Evolutionary conservation across 352 stramenopile genomes (phyloP), one percentile per base, ranked within the genome.

Genomic region (Globisporangium viniferum): DNA sequence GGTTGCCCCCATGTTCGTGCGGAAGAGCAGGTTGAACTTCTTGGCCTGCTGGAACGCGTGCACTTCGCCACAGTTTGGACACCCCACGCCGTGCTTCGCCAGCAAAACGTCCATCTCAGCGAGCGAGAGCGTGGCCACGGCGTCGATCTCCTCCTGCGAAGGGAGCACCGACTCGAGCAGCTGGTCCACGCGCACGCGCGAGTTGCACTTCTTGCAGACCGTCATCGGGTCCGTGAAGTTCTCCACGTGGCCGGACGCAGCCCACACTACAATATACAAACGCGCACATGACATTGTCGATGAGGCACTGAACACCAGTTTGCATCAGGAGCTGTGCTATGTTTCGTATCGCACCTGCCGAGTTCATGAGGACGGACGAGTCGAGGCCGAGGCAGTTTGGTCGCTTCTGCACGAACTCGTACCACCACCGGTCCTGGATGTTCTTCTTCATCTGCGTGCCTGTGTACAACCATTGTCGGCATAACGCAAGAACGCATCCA

Each of bases 141-240:
- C 73, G 36, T 87, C 74, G 20, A 85, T 73, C 59, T 86, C 76
- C 6, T 81, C 74, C 48, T 84, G 77, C 0, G 73, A 77, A 39
- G 73, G 56, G 36, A 91, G 68, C 59, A 75, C 79, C 3, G 72
- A 64, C 46, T 92, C 83, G 3, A 94, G 80, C 35, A 92, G 67
- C 67, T 93, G 82, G 63, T 94, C 84, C 60, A 92, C 85, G 44
- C 84, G 84, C 39, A 90, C 81, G 48, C 86, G 84, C 15, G 80
- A 84, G 78, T 99, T 98, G 75, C 94, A 99, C 62, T 88, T 81
- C 54, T 85, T 86, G 77, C 97, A 99, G 77, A 99, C 95, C 6
- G 97, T 94, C 95, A 99, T 99, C 29, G 97, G 97, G 86, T 99
- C 97, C 15, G 86, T 98, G 77, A 99, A 99, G 69, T 98, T 97